Evolutionary conservation across 2,329 filamentous ascomycete species (phyloP), one percentile per base, ranked within the genome.

Genomic region (Mollisia scopiformis): DNA sequence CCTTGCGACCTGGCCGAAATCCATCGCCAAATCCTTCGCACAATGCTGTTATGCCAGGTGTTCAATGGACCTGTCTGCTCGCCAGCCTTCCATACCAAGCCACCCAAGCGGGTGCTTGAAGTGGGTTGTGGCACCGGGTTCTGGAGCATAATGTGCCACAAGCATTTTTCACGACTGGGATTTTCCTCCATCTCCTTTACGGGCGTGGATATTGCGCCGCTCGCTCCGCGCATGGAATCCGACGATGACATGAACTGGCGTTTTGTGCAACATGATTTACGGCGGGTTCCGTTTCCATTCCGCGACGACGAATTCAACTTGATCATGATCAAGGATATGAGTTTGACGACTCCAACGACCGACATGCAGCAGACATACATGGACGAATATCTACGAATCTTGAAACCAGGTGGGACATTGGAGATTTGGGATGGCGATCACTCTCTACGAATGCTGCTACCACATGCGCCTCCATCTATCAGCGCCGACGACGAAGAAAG

Each of bases 391-490:
- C 78, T 94, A 49, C 89, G 93, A 19, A 77, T 96, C 13, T 79
- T 97, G 35, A 87, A 84, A 66, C 88, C 90, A 0, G 92, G 91
- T 16, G 94, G 94, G 4, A 86, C 87, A 1, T 72, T 97, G 27
- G 94, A 97, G 73, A 82, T 96, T 16, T 97, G 93, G 93, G 93
- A 97, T 66, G 89, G 89, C 5, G 93, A 97, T 75, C 87, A 93
- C 72, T 84, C 89, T 13, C 86, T 97, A 65, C 89, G 93, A 67
- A 93, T 93, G 74, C 81, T 98, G 28, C 82, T 92, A 54, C 91
- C 92, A 2, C 91, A 95, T 72, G 83, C 83, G 14, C 79, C 84
- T 57, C 76, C 82, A 66, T 78, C 82, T 25, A 79, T 79, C 61
- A 62, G 54, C 2, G 63, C 67, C 14, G 62, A 63, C 8, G 65